Evolutionary conservation across 768 basidiomycete genomes (phyloP).

Genomic region (Trametes punicea): DNA sequence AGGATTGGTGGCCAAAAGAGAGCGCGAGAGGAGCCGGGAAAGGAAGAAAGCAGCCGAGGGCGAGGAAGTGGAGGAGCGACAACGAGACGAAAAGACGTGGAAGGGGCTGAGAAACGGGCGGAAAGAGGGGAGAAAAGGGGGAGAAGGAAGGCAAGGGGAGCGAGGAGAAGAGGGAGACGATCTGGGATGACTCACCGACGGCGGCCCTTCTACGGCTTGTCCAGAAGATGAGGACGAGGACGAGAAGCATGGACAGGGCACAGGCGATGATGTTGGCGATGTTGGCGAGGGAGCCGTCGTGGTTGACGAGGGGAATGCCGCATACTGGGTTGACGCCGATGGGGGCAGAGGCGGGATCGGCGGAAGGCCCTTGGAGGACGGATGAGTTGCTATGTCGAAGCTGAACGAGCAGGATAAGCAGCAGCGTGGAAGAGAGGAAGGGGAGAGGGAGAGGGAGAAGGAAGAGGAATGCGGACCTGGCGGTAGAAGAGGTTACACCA

Average conservation of each 20-base stretch:
- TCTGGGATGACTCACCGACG: conserved; percentile 56
- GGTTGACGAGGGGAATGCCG: conserved; percentile 63
- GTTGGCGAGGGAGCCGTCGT: conserved; percentile 66
- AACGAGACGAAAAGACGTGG: too few species aligned
- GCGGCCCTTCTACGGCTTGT: conserved; percentile 77
- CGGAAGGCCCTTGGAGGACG: conserved; percentile 41
- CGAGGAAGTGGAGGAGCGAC: not conserved
- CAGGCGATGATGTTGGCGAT: conserved; percentile 85
- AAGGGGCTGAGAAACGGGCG: too few species aligned
- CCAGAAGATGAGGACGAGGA: conserved; percentile 52
- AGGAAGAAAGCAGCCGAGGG: not conserved
- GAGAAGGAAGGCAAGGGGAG: not conserved
- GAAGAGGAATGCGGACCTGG: conserved; percentile 49
- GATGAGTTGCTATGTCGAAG: conserved; percentile 31
- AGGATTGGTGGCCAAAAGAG: not conserved
- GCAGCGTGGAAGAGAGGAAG: not conserved
- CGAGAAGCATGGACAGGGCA: conserved; percentile 63
- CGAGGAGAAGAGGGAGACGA: not conserved
- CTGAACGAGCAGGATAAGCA: conserved; percentile 23
- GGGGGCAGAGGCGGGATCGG: conserved; percentile 53
- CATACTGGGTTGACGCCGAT: conserved; percentile 83
- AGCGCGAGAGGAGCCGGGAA: not conserved
- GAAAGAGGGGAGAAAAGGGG: not conserved
- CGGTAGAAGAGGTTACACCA: conserved; percentile 96
- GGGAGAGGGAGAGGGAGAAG: conserved; percentile 14